phyloP scores from a whole-genome alignment of 2,329 filamentous ascomycete genomes.

The Cadophora sp. region DNA sequence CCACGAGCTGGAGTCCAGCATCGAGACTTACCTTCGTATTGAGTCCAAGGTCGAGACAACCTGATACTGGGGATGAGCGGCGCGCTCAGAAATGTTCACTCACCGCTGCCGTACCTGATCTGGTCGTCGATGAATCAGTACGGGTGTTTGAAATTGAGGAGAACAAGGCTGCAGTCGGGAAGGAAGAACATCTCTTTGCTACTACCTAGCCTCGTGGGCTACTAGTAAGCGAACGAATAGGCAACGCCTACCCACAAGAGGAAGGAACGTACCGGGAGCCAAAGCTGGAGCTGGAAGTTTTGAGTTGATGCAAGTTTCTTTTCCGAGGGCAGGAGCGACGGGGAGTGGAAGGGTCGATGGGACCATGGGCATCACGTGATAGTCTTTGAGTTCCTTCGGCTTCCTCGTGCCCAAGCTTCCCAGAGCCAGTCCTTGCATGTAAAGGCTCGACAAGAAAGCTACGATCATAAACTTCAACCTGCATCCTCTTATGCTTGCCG shows the following conservation, averaged over 20 bases:
- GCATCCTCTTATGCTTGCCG: no score
- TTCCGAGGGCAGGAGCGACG: background rate
- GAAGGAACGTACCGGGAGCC: background rate
- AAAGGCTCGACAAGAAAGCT: no score
- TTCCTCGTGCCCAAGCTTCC: no score
- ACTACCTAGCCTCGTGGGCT: background rate
- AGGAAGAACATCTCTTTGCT: background rate
- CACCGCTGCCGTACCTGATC: background rate
- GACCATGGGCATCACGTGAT: no score
- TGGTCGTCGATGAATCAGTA: background rate
- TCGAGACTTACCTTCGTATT: background rate
- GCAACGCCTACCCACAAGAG: background rate
- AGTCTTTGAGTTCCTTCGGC: no score
- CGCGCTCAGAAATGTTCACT: background rate
- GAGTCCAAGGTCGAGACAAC: background rate
- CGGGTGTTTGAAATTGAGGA: background rate
- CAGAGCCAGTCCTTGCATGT: no score
- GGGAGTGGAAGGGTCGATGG: no score
- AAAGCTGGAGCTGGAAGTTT: background rate
- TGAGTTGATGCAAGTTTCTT: no score
- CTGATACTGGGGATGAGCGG: background rate
- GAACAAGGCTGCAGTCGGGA: background rate
- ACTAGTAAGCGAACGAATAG: slow-evolving; percentile 2
- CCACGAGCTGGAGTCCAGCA: background rate
- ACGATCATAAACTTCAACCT: no score